Evolutionary conservation across 73 alveolate species (phyloP).

Genomic region (Paraurostyla sp.): DNA sequence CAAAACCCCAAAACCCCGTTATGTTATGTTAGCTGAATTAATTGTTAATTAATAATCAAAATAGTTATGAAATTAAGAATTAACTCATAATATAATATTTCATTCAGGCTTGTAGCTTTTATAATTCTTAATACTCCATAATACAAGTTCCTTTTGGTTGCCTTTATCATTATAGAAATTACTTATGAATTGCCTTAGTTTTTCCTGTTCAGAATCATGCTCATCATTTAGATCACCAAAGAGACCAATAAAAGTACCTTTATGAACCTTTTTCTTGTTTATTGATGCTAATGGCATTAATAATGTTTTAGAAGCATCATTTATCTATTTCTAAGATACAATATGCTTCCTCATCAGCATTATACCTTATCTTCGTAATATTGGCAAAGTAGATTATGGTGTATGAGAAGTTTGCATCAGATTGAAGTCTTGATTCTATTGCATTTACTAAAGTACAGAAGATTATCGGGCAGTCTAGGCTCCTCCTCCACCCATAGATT

Average conservation of each 20-base stretch:
- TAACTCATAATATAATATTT: no score
- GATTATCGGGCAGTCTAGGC: no score
- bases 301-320: constrained; percentile 29
- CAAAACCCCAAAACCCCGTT: no score
- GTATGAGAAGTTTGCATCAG: neutral
- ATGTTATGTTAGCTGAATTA: no score
- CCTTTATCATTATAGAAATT: neutral
- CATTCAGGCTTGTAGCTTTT: no score
- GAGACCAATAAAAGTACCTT: neutral
- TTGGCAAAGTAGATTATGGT: neutral
- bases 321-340: constrained; percentile 1
- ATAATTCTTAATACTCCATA: neutral
- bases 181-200: neutral
- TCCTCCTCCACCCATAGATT: no score
- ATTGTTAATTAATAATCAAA: no score
- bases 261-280: neutral
- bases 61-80: no score
- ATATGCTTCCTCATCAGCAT: neutral
- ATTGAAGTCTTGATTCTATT: neutral
- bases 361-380: constrained; percentile 20
- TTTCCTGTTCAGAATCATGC: neutral
- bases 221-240: neutral
- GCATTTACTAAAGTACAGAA: neutral
- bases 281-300: neutral
- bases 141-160: neutral